Evolutionary conservation across 768 basidiomycete species (phyloP).

Genomic region (Galerina sulciceps): DNA sequence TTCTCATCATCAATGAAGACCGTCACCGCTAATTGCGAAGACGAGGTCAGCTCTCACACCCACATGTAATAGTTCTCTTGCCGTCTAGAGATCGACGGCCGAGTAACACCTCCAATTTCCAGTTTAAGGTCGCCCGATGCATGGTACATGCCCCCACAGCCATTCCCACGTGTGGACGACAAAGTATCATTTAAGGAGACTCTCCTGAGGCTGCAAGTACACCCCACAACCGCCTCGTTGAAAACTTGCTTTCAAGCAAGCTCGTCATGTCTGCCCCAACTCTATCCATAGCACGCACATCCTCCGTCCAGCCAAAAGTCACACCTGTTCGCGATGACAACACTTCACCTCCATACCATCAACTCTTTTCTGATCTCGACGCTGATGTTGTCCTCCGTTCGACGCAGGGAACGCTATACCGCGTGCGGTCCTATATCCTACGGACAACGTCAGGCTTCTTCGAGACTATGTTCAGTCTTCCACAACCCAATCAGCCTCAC

Average conservation of each 20-base stretch:
- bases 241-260: background rate
- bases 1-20: slow-evolving; percentile 29
- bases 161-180: slow-evolving; percentile 26
- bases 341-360: slow-evolving; percentile 29
- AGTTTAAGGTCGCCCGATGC: slow-evolving; percentile 19
- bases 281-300: slow-evolving; percentile 11
- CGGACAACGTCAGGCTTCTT: slow-evolving; percentile 65
- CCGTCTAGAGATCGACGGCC: slow-evolving; percentile 17
- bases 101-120: slow-evolving; percentile 21
- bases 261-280: slow-evolving; percentile 21
- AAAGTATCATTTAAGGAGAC: slow-evolving; percentile 15
- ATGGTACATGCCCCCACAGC: slow-evolving; percentile 10
- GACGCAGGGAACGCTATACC: slow-evolving; percentile 54
- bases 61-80: slow-evolving; percentile 15
- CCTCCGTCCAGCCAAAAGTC: slow-evolving; percentile 5
- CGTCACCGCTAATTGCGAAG: slow-evolving; percentile 17
- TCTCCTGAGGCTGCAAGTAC: background rate
- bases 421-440: slow-evolving; percentile 59
- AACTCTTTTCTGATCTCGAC: slow-evolving; percentile 34
- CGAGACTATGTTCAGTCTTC: slow-evolving; percentile 63
- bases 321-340: slow-evolving; percentile 18
- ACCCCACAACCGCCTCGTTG: background rate
- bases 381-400: slow-evolving; percentile 43
- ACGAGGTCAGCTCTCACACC: slow-evolving; percentile 18
- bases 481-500: slow-evolving; percentile 37